Evolutionary conservation across 257 asterid species (phyloP), one percentile per base, ranked within the genome.

Genomic region (Parsonsia alboflavescens): DNA sequence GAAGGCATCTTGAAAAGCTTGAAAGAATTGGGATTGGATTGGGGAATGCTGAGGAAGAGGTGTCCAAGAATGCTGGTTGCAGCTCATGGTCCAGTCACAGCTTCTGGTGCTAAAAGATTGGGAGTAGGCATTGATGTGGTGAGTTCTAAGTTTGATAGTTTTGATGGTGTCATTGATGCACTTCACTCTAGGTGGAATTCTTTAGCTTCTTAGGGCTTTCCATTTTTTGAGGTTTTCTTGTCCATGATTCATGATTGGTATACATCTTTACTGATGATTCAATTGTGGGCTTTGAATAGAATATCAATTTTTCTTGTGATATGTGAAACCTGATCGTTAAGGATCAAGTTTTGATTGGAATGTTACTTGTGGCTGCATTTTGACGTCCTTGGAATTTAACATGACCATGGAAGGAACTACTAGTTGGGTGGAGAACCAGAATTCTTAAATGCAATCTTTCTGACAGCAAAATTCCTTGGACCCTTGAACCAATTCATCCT

Each of bases 61-160:
- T 89, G 90, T 39, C 98, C 97, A 48, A 62, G 80, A 71, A 84
- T 89, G 90, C 80, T 92, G 73, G 93, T 77, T 82, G 97, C 92
- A 28, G 96, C 96, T 46, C 97, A 92, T 54, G 97, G 97, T 2
- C 97, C 96, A 1, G 91, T 92, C n/a, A 90, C 96, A 59, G 97
- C 96, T 71, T 86, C 89, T 61, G 96, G 96, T 62, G 96, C 96
- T 72, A 92, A 89, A 85, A 81, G 74, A 44, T 73, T 92, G 83
- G 97, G 96, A 56, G 97, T 90, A 57, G 89, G 82, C 21, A 78
- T 92, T 75, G 96, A 92, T 78, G 89, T 89, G 81, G 95, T 90
- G 78, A 81, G 96, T 71, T 80, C 88, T 2, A 84, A 82, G 78
- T 92, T 88, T 84, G 86, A 83, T 76, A 88, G 96, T 63, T 92